Percentiles rank a stretch among this genome's conserved stretches.
Conservation (phyloP, 2,329 filamentous ascomycete genomes). For the Penicillium corylophilum region DNA sequence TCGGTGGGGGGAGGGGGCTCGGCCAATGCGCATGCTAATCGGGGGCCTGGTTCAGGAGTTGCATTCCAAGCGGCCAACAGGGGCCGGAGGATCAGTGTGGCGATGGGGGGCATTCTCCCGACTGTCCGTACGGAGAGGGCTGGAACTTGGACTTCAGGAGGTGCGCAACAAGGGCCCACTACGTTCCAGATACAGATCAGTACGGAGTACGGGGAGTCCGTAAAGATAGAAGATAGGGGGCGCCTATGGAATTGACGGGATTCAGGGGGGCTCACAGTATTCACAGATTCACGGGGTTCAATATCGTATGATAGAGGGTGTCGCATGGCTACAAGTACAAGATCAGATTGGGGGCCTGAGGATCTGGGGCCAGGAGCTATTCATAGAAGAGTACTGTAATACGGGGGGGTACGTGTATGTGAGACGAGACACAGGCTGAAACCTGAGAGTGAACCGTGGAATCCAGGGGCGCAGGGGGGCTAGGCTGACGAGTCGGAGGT, state of each 20-base stretch:
- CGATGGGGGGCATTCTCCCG: neutral
- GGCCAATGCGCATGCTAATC: neutral
- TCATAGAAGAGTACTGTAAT: neutral
- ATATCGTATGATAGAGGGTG: too few species aligned
- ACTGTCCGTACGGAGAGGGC: neutral
- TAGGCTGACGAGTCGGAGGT: neutral
- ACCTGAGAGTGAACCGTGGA: neutral
- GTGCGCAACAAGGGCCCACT: neutral
- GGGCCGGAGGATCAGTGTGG: neutral
- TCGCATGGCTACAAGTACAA: too few species aligned
- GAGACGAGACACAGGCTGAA: neutral
- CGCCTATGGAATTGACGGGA: too few species aligned
- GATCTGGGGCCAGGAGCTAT: neutral
- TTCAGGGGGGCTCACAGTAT: too few species aligned
- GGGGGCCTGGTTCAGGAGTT: neutral
- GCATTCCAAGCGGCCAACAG: neutral
- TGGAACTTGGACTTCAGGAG: neutral
- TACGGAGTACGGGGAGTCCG: too few species aligned
- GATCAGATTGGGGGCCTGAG: neutral
- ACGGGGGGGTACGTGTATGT: neutral
- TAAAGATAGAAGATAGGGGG: neutral
- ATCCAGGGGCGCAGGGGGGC: constrained; percentile 10
- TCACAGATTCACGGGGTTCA: too few species aligned
- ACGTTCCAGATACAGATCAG: neutral
- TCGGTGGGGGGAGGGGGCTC: neutral